Conservation (phyloP, 2,329 filamentous ascomycete species). For the Chaetomium globosum region DNA sequence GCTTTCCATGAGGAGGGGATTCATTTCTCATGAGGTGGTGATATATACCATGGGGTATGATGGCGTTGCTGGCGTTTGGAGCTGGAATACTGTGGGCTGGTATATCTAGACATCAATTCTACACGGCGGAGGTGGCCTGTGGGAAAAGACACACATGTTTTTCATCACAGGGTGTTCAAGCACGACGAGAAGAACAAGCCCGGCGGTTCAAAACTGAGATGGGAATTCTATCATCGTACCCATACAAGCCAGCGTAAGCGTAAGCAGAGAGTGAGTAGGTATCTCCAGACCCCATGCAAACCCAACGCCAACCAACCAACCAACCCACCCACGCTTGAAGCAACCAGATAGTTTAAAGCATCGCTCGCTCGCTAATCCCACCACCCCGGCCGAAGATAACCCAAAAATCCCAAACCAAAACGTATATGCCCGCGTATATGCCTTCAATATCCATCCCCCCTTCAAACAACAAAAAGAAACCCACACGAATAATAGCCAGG, state of each 20-base stretch:
- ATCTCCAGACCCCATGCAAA: conserved; percentile 6
- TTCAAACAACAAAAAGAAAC: neutral
- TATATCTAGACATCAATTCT: neutral
- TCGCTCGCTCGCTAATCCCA: conserved; percentile 9
- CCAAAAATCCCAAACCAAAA: neutral
- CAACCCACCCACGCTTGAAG: neutral
- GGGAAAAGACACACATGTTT: no score
- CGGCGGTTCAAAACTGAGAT: conserved; percentile 5
- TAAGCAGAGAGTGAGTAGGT: conserved; percentile 3
- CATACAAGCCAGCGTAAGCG: neutral
- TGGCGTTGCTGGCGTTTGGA: conserved; percentile 30
- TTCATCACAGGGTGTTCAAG: no score
- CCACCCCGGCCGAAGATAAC: neutral
- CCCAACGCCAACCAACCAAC: neutral
- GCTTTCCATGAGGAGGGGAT: conserved; percentile 87
- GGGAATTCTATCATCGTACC: conserved; percentile 16
- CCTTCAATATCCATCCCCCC: neutral
- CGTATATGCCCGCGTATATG: neutral
- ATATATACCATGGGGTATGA: neutral
- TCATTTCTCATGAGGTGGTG: conserved; percentile 72
- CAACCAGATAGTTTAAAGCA: neutral
- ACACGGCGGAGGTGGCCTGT: no score
- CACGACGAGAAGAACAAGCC: neutral
- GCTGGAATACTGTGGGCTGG: neutral
- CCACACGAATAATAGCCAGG: neutral